Percentiles rank a stretch among this genome's conserved stretches.
phyloP scores from a whole-genome alignment of 176 grass and related monocot species.

The Cocos nucifera region DNA sequence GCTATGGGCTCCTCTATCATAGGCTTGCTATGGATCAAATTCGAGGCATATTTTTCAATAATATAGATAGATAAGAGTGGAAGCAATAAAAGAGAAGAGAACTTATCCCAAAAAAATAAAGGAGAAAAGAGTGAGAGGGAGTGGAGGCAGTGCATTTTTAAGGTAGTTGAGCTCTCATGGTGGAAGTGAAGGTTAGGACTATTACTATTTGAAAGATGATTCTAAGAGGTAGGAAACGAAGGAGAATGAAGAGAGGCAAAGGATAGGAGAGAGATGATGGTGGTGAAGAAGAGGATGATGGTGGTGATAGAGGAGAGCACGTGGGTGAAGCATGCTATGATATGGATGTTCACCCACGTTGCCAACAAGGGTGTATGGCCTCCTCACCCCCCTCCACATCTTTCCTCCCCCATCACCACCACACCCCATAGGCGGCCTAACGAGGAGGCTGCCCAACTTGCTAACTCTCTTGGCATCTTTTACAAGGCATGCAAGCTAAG shows the following conservation, averaged over 20 bases:
- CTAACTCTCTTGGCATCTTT: conserved; percentile 64
- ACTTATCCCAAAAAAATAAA: too few species aligned
- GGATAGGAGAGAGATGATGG: conserved; percentile 15
- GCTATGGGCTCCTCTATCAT: too few species aligned
- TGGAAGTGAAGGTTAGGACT: conserved; percentile 12
- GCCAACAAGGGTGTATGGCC: too few species aligned
- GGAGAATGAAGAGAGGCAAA: conserved; percentile 9
- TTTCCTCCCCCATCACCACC: conserved; percentile 20
- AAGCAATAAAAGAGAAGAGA: not conserved
- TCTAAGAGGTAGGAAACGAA: conserved; percentile 67
- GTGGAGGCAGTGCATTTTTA: conserved; percentile 32
- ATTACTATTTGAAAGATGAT: conserved; percentile 22
- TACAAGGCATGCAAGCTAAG: conserved; percentile 80
- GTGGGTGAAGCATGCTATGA: conserved; percentile 82
- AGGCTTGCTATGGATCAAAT: too few species aligned
- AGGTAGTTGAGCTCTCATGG: conserved; percentile 53
- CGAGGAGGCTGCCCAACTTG: conserved; percentile 36
- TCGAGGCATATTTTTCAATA: too few species aligned
- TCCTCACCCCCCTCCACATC: conserved; percentile 87
- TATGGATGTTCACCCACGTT: conserved; percentile 89
- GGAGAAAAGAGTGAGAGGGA: conserved; percentile 23
- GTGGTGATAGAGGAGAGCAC: conserved; percentile 77
- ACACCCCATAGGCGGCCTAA: not conserved
- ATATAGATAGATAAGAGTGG: not conserved
- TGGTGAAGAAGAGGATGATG: conserved; percentile 75